Base-by-base conservation (phyloP, 2,329 filamentous ascomycete genomes). In the Aspergillus ibericus region DNA sequence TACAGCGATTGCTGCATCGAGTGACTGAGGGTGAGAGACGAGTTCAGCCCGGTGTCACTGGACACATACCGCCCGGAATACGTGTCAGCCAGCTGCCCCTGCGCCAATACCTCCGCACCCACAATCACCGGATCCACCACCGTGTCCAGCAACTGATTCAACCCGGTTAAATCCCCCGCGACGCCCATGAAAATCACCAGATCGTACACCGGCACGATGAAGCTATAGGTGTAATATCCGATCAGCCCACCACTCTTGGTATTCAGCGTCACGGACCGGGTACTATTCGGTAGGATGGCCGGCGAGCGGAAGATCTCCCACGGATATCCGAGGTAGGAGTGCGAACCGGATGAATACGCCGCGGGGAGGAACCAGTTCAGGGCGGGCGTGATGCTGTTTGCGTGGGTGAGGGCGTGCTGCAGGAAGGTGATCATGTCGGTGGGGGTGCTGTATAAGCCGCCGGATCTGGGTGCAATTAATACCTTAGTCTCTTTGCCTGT, bases 231-330 rank as follows among this genome's bases (percentile, higher is more conserved):
- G 4, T 65, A 65, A 51, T 81, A 82, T 2, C 75, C 76, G 1
- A 77, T 77, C 0, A 79, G 60, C 0, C 75, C 74, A 5, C 80
- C 80, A 2, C 68, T 64, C 63, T 82, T 82, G 2, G 79, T 80
- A 35, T 77, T 68, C 60, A 81, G 77, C 2, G 76, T 78, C 2
- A 81, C 71, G 7, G 36, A 9, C 20, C 51, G 34, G n/a, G 15
- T n/a, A 10, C 70, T 77, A 15, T 71, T 58, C 7, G 62, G 51
- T 1, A 81, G 66, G 15, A 80, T 71, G 5, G 68, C 68, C 38
- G 77, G 72, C 1, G 74, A 78, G 0, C 77, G 75, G 42, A 76
- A 77, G 0, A 79, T 81, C 63, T 82, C 79, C 75, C 78, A 82
- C 0, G 79, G 79, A 68, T 78, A 77, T 3, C 79, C 80, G 56